Evolutionary conservation across 1,284 basidiomycete genomes (phyloP).

Genomic region (Papiliotrema terrestris): DNA sequence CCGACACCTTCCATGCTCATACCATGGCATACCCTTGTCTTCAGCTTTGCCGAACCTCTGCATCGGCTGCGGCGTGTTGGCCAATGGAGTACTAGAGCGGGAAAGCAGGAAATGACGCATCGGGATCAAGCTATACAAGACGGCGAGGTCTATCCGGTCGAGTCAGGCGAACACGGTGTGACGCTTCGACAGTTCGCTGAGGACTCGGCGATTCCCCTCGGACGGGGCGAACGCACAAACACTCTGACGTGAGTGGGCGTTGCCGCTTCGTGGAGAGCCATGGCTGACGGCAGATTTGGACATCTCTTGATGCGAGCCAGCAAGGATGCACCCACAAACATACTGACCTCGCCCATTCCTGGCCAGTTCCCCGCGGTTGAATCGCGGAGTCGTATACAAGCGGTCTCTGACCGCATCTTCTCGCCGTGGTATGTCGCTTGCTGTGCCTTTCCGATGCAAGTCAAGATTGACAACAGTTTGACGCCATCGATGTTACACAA

Average conservation of each 20-base stretch:
- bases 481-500: constrained; percentile 2
- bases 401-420: neutral
- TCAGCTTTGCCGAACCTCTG: neutral
- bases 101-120: neutral
- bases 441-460: too few species aligned
- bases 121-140: neutral
- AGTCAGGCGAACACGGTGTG: too few species aligned
- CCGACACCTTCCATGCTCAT: constrained; percentile 11
- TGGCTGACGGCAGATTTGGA: neutral
- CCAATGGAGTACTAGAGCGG: constrained; percentile 4
- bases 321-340: neutral
- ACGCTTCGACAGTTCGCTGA: too few species aligned
- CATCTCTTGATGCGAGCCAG: neutral
- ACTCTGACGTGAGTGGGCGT: neutral
- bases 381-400: neutral
- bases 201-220: too few species aligned
- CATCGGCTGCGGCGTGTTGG: constrained; percentile 12
- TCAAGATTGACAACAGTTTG: neutral
- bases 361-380: neutral
- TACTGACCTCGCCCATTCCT: neutral
- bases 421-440: neutral
- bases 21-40: constrained; percentile 10
- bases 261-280: neutral
- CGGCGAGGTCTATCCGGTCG: neutral
- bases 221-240: neutral